Base-by-base conservation (phyloP, 371 early-diverging fungal species). In the Syncephalastrum contaminatum region DNA sequence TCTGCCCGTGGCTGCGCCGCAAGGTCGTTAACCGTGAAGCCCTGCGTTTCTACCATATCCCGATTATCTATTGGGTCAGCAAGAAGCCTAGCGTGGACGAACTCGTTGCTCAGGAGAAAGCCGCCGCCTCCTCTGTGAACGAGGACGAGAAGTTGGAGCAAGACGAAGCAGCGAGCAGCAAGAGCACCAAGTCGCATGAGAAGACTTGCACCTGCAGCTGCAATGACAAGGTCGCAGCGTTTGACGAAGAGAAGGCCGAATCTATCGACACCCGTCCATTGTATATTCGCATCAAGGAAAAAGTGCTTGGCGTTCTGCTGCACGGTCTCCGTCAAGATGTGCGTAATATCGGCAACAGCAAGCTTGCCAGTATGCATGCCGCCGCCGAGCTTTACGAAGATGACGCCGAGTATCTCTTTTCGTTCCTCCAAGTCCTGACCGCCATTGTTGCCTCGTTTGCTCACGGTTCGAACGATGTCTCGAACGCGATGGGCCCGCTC, bases 381-480 rank as follows among this genome's bases (percentile, higher is more conserved):
- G 67, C 66, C 24, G 83, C 91, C n/a, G 72, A 78, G 39, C 73
- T 80, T 42, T 93, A 86, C 55, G 93, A 93, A 61, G 74, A 77
- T 60, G 80, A 90, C 54, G 89, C 91, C 27, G 95, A 94, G 67
- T 80, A 84, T 51, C 80, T 94, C 54, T 94, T 88, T 80, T 86
- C 88, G 7, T 87, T 89, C 68, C 77, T 94, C 36, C 95, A 94
- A 70, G 81, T 94, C 59, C 65, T 90, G 48, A 92, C 94, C 8
- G 89, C 94, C n/a, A 79, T 85, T 58, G 84, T 91, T 51, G 86
- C 92, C 16, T 93, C 93, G 45, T 93, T 94, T 72, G 85, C 91
- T 47, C 95, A 94, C 73, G 95, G 95, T 51, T 87, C 91, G 45
- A 94, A 94, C 67, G 94, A 94, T 67, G 91, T 94, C 10, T 85